These are phyloP conservation scores for Rhizomucor miehei DNA, from an alignment of 371 early-diverging fungal species.

Conservation along the genomic window DNA sequence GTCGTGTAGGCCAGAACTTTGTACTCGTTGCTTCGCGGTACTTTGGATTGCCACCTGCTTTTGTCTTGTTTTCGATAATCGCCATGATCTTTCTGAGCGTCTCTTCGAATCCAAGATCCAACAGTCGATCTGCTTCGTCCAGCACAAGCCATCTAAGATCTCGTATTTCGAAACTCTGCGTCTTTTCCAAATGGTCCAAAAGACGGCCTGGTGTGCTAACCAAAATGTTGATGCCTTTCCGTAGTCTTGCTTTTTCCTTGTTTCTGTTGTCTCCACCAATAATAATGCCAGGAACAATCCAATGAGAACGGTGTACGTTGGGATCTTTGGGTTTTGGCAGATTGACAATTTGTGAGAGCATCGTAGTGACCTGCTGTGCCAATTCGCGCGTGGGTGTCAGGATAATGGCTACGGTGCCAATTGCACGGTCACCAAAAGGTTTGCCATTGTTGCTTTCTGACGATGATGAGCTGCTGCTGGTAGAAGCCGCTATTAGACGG, in stretches of 20 bases:
- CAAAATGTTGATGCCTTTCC: conserved; percentile 92
- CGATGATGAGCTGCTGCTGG: conserved; percentile 16
- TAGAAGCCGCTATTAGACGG: conserved; percentile 40
- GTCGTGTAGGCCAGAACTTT: conserved; percentile 59
- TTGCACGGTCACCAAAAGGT: conserved; percentile 44
- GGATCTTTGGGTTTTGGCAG: conserved; percentile 51
- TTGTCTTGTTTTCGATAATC: conserved; percentile 57
- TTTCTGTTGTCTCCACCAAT: conserved; percentile 92
- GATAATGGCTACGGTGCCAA: conserved; percentile 82
- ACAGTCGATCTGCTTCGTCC: conserved; percentile 98
- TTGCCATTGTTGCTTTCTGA: conserved; percentile 16
- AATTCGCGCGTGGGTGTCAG: conserved; percentile 98
- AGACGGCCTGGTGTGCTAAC: conserved; percentile 98
- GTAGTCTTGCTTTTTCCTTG: conserved; percentile 88
- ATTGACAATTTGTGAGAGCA: conserved; percentile 67
- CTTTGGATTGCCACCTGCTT: conserved; percentile 14
- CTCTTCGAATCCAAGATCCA: conserved; percentile 96
- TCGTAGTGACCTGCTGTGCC: conserved; percentile 91
- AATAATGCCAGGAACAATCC: conserved; percentile 92
- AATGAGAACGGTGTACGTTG: conserved; percentile 68
- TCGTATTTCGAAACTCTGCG: conserved; percentile 72
- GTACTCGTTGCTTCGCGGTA: conserved; percentile 17
- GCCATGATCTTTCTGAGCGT: conserved; percentile 83
- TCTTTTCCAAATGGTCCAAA: conserved; percentile 93
- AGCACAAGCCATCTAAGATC: conserved; percentile 88